A percentile compares a stretch with the other conserved stretches of the same genome.
Evolutionary conservation across 176 grass and related monocot genomes (phyloP).

Genomic region (Eleusine coracana): DNA sequence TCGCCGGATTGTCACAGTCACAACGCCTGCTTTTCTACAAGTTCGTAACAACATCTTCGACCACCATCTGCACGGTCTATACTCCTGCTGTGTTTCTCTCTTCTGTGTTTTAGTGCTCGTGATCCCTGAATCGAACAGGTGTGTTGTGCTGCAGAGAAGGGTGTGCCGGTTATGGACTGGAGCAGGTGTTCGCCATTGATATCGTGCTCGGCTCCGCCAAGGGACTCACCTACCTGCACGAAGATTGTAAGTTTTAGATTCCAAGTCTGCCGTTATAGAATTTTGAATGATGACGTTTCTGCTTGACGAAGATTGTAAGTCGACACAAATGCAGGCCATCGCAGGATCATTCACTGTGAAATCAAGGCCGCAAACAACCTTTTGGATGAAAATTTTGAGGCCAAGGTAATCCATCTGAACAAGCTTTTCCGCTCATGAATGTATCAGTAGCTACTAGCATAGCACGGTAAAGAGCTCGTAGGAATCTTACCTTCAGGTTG

Average conservation of each 20-base stretch:
- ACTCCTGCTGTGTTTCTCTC: too few relatives aligned
- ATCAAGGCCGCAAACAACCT: constrained; percentile 96
- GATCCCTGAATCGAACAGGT: neutral
- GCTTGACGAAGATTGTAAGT: neutral
- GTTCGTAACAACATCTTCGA: constrained; percentile 92
- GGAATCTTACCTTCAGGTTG: constrained; percentile 54
- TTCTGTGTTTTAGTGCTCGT: neutral
- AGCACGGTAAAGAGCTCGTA: neutral
- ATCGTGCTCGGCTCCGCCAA: constrained; percentile 79
- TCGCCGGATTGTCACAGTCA: constrained; percentile 54
- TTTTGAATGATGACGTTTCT: neutral
- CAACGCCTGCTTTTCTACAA: constrained; percentile 84
- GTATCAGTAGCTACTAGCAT: neutral
- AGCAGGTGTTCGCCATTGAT: constrained; percentile 59
- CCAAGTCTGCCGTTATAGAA: neutral
- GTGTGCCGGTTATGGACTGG: constrained; percentile 72
- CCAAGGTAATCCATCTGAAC: constrained; percentile 52
- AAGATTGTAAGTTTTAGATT: constrained; percentile 71
- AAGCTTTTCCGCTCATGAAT: neutral
- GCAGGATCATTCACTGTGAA: constrained; percentile 93
- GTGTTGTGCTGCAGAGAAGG: constrained; percentile 49
- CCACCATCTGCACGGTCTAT: constrained; percentile 68
- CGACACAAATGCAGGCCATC: constrained; percentile 56
- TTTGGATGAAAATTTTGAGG: constrained; percentile 87
- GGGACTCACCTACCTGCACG: constrained; percentile 93